Conservation (phyloP, 2,329 filamentous ascomycete species). For the Cladobotryum mycophilum region DNA sequence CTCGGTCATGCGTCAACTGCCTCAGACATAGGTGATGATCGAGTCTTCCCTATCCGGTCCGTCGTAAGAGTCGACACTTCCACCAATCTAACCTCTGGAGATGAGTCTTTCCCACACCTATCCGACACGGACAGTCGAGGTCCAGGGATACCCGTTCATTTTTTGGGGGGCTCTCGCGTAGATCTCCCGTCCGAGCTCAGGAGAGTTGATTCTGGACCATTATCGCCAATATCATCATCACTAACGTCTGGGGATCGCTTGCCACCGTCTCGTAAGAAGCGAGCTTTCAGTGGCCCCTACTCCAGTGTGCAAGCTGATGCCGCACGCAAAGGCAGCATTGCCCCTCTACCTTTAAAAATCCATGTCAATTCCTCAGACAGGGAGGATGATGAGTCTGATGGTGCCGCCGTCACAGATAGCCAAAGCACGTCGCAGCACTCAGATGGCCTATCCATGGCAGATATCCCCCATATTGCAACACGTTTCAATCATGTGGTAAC, state of each 20-base stretch:
- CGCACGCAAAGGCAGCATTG: slow-evolving; percentile 30
- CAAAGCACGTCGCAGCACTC: slow-evolving; percentile 17
- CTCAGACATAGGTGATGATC: slow-evolving; percentile 43
- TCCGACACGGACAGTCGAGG: slow-evolving; percentile 26
- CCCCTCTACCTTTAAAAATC: slow-evolving; percentile 25
- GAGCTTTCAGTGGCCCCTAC: slow-evolving; percentile 32
- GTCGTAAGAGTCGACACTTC: slow-evolving; percentile 62
- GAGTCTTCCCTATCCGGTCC: slow-evolving; percentile 78
- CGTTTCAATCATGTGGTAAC: slow-evolving; percentile 75
- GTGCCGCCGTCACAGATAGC: neutral
- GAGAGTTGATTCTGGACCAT: slow-evolving; percentile 21
- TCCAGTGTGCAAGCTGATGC: slow-evolving; percentile 42
- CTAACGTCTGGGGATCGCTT: slow-evolving; percentile 16
- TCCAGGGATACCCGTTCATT: slow-evolving; percentile 23
- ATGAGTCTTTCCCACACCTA: slow-evolving; percentile 33
- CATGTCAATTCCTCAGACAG: slow-evolving; percentile 27
- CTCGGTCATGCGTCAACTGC: slow-evolving; percentile 23
- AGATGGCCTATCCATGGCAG: slow-evolving; percentile 17
- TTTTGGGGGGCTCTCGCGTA: slow-evolving; percentile 23
- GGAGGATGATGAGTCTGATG: slow-evolving; percentile 24
- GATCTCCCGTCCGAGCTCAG: slow-evolving; percentile 24
- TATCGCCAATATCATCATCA: slow-evolving; percentile 15
- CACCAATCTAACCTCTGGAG: slow-evolving; percentile 32
- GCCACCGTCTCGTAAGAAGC: slow-evolving; percentile 24
- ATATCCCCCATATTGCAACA: slow-evolving; percentile 54